Evolutionary conservation across 345 rosid genomes (phyloP).

Genomic region (Litchi chinensis): DNA sequence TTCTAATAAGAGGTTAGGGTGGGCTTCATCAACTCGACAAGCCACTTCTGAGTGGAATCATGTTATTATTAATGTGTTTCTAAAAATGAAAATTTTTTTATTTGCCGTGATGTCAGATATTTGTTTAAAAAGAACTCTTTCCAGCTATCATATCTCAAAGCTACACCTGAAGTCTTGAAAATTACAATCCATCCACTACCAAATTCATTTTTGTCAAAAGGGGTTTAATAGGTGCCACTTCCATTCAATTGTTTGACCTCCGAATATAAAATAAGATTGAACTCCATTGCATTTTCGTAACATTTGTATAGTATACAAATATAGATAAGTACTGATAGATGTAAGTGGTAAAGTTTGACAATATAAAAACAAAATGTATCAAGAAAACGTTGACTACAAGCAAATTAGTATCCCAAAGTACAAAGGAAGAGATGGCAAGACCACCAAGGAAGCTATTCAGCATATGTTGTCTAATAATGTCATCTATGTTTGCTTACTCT

Average conservation of each 20-base stretch:
- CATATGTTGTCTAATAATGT: conserved; percentile 59
- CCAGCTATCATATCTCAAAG: no score
- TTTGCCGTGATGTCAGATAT: no score
- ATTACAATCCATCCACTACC: no score
- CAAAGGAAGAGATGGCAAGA: conserved; percentile 35
- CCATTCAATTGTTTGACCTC: background rate
- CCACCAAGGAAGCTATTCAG: conserved; percentile 33
- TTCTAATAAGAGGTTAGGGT: no score
- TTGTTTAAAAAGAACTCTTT: no score
- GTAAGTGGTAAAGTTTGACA: background rate
- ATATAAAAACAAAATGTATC: background rate
- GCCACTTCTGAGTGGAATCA: no score
- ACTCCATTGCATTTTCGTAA: background rate
- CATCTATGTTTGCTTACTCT: conserved; percentile 70
- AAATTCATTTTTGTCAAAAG: no score
- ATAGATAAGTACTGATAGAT: background rate
- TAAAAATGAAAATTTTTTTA: no score
- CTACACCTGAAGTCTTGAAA: no score
- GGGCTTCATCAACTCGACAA: no score
- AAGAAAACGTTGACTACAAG: conserved; percentile 25
- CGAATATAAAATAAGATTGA: background rate
- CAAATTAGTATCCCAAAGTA: background rate
- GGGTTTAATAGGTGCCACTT: background rate
- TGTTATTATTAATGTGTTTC: no score
- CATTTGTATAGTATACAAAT: background rate